Evolutionary conservation across 1,284 basidiomycete genomes (phyloP).

Genomic region (Laetiporus sulphureus): DNA sequence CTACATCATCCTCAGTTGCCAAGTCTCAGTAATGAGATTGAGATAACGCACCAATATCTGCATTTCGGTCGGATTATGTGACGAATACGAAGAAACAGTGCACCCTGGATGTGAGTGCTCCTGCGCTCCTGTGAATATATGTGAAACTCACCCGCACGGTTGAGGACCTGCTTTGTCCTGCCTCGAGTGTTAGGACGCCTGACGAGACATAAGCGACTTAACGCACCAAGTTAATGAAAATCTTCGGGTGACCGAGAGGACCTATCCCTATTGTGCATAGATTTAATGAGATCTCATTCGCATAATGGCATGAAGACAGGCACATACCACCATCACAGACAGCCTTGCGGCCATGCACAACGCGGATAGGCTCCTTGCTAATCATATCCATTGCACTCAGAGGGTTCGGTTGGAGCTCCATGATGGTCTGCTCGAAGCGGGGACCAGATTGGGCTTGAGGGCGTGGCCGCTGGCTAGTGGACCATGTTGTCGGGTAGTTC

Average conservation of each 20-base stretch:
- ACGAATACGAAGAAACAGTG: constrained; percentile 16
- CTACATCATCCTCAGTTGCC: constrained; percentile 41
- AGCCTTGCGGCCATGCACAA: constrained; percentile 78
- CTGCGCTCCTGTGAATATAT: neutral
- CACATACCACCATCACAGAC: constrained; percentile 89
- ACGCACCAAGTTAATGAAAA: constrained; percentile 90
- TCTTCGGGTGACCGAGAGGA: constrained; percentile 94
- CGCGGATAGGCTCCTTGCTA: constrained; percentile 76
- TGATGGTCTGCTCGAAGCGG: constrained; percentile 87
- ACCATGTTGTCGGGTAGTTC: constrained; percentile 75
- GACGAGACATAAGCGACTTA: constrained; percentile 2
- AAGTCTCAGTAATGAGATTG: constrained; percentile 12
- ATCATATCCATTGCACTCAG: constrained; percentile 90
- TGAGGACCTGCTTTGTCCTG: constrained; percentile 73
- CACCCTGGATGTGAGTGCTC: too few species aligned
- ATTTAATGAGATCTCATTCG: neutral
- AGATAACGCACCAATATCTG: constrained; percentile 75
- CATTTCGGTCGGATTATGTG: constrained; percentile 12
- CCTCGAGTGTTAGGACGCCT: neutral
- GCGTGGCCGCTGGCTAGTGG: constrained; percentile 62
- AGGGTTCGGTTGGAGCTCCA: constrained; percentile 87
- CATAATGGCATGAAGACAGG: neutral
- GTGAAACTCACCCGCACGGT: constrained; percentile 65
- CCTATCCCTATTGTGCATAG: constrained; percentile 65
- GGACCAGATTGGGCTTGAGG: constrained; percentile 53